Conservation (phyloP, 768 basidiomycete species). For the Brasilioporus rufonigricans region DNA sequence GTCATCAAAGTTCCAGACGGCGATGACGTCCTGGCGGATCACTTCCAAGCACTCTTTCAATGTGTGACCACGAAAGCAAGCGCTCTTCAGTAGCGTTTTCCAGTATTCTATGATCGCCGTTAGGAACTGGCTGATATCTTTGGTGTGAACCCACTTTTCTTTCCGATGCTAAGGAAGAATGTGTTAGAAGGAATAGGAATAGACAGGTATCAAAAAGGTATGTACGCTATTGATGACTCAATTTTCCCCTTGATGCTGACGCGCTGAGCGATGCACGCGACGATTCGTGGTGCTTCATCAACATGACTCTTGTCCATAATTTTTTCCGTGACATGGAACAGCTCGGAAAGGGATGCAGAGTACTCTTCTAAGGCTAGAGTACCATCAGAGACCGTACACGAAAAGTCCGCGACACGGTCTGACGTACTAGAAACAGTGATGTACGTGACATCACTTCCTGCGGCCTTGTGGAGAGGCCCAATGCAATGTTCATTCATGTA, state of each 20-base stretch:
- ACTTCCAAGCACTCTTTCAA: constrained; percentile 10
- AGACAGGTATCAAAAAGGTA: not conserved
- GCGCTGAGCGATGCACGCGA: constrained; percentile 16
- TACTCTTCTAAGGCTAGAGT: constrained; percentile 4
- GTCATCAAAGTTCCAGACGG: constrained; percentile 14
- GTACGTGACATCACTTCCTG: not conserved
- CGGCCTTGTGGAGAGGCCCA: not conserved
- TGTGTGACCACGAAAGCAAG: constrained; percentile 6
- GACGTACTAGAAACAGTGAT: constrained; percentile 12
- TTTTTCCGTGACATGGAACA: constrained; percentile 1
- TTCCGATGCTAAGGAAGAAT: constrained; percentile 4
- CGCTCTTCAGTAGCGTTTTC: constrained; percentile 5
- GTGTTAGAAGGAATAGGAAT: not conserved
- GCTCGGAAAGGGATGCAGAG: not conserved
- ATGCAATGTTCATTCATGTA: not conserved
- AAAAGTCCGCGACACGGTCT: not conserved
- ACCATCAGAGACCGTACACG: not conserved
- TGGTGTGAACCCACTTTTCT: constrained; percentile 4
- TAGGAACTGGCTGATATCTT: not conserved
- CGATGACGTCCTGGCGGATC: constrained; percentile 8
- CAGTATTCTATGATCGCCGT: constrained; percentile 8
- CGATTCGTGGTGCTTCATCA: constrained; percentile 7
- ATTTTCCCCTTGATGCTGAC: constrained; percentile 16
- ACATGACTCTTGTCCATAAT: constrained; percentile 5
- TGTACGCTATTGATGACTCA: constrained; percentile 13